These are phyloP conservation scores for Plasmodium gonderi DNA, from an alignment of 169 alveolate genomes.

Conservation along the genomic window DNA sequence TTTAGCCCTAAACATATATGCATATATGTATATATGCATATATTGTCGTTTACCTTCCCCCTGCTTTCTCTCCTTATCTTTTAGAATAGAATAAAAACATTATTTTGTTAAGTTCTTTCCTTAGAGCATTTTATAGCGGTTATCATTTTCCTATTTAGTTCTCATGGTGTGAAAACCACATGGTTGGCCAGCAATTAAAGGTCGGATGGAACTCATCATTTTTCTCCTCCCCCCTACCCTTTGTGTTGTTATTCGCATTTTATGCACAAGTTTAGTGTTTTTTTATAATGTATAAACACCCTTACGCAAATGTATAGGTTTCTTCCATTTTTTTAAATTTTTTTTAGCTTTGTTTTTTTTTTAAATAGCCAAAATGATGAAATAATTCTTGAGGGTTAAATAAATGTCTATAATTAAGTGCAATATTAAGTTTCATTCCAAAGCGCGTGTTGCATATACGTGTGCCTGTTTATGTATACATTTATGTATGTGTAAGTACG, in stretches of 20 bases:
- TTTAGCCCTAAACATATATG: not conserved
- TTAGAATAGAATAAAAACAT: not conserved
- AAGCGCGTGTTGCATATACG: not conserved
- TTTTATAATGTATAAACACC: no score
- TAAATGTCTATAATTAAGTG: not conserved
- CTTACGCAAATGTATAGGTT: no score
- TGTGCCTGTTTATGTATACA: not conserved
- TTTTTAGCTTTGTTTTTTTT: not conserved
- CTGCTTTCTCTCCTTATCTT: not conserved
- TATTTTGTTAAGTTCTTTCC: not conserved
- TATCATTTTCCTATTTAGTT: not conserved
- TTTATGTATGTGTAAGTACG: not conserved
- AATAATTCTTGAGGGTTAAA: not conserved
- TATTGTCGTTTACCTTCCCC: not conserved
- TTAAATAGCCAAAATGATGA: not conserved
- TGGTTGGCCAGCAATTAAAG: not conserved
- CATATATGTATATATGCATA: no score
- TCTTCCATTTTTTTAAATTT: no score
- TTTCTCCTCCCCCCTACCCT: slow-evolving; percentile 1
- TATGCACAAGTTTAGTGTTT: no score
- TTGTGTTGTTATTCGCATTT: no score
- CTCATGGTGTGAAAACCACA: not conserved
- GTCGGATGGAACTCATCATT: not conserved
- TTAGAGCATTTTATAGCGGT: not conserved
- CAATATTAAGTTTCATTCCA: not conserved